Percentiles rank a stretch among this genome's conserved stretches.
Evolutionary conservation across 2,329 filamentous ascomycete genomes (phyloP).

Genomic region (Trichoderma oligosporum): DNA sequence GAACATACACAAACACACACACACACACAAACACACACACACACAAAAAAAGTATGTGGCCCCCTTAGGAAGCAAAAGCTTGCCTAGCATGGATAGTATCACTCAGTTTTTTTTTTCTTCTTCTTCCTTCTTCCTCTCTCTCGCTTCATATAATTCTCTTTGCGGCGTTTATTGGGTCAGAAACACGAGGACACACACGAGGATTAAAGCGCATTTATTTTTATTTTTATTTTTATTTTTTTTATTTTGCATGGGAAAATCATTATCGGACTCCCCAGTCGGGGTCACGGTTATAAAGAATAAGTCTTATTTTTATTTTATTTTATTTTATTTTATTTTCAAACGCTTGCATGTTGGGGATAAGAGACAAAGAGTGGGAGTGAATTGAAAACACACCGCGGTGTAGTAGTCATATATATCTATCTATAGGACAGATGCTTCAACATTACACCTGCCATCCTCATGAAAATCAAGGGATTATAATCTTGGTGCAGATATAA

Average conservation of each 20-base stretch:
- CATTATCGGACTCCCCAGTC: not conserved
- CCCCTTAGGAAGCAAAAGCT: not conserved
- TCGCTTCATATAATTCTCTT: not conserved
- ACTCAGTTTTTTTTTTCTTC: not conserved
- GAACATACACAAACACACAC: not conserved
- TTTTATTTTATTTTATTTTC: too few species aligned
- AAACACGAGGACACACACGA: not conserved
- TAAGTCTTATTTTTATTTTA: not conserved
- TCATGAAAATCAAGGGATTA: too few species aligned
- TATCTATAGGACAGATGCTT: too few species aligned
- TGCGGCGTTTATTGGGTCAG: not conserved
- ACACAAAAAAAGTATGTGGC: not conserved
- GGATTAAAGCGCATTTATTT: not conserved
- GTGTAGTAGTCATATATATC: too few species aligned
- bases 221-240: not conserved
- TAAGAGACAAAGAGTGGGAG: too few species aligned
- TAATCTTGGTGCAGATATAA: too few species aligned
- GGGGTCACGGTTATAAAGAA: not conserved
- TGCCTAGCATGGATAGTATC: not conserved
- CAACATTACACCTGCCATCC: too few species aligned
- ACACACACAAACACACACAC: not conserved
- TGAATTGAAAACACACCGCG: too few species aligned
- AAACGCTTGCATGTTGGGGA: too few species aligned
- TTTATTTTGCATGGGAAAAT: not conserved
- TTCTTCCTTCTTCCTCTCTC: not conserved